These are phyloP conservation scores for Globisporangium okanoganense DNA, from an alignment of 352 stramenopile species.

Conservation along the genomic window DNA sequence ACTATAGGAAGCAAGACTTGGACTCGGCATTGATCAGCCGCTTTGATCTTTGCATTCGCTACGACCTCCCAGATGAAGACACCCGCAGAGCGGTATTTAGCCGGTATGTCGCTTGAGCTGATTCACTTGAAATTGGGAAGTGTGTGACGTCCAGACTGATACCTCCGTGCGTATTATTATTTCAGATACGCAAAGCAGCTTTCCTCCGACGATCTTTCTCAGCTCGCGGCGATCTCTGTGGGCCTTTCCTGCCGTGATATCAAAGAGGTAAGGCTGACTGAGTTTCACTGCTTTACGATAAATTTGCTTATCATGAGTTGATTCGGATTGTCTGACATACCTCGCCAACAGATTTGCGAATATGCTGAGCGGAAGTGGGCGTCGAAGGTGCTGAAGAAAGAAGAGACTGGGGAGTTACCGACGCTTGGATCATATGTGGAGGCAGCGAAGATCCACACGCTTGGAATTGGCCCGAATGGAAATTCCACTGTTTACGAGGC, in stretches of 20 bases:
- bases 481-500: constrained; percentile 53
- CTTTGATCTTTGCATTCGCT: constrained; percentile 92
- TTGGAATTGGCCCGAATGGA: constrained; percentile 38
- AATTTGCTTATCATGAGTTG: background rate
- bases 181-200: constrained; percentile 90
- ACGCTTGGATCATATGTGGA: constrained; percentile 69
- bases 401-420: constrained; percentile 70
- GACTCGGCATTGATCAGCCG: constrained; percentile 91
- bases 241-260: constrained; percentile 93
- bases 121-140: background rate
- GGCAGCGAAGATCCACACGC: constrained; percentile 63
- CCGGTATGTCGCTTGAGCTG: constrained; percentile 37
- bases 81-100: constrained; percentile 87
- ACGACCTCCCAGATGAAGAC: constrained; percentile 83
- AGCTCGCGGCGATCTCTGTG: constrained; percentile 72
- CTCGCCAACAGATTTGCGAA: constrained; percentile 78
- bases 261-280: constrained; percentile 70
- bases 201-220: constrained; percentile 52
- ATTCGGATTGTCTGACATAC: background rate
- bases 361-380: constrained; percentile 92
- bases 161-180: background rate
- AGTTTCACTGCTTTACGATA: background rate
- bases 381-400: constrained; percentile 85
- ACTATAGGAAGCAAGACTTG: constrained; percentile 87
- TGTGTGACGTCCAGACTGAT: background rate